Evolutionary conservation across 495 filamentous ascomycete species (phyloP).

Genomic region (Mycothermus thermophilus): DNA sequence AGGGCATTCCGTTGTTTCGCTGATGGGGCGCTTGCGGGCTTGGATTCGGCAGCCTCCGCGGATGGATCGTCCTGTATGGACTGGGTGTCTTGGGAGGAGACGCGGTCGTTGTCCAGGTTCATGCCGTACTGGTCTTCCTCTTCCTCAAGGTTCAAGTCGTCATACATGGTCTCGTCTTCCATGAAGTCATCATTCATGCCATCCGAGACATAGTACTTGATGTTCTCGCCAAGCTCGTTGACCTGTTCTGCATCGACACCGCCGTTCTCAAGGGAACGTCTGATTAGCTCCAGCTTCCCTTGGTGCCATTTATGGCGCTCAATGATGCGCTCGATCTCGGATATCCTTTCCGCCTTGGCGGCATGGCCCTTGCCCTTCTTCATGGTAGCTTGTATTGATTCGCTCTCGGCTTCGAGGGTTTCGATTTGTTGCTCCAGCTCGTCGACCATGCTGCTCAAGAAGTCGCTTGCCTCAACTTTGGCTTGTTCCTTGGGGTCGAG

Average conservation of each 20-base stretch:
- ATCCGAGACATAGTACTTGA: slow-evolving; percentile 88
- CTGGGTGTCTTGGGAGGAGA: slow-evolving; percentile 89
- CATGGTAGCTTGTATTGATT: slow-evolving; percentile 69
- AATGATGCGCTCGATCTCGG: slow-evolving; percentile 66
- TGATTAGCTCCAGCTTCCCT: slow-evolving; percentile 77
- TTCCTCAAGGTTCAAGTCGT: slow-evolving; percentile 81
- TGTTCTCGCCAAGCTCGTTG: slow-evolving; percentile 73
- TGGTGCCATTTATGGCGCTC: slow-evolving; percentile 97
- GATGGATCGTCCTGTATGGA: slow-evolving; percentile 74
- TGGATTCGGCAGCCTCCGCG: slow-evolving; percentile 45
- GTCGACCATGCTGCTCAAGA: slow-evolving; percentile 76
- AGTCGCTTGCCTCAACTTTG: slow-evolving; percentile 72
- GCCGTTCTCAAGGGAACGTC: slow-evolving; percentile 83
- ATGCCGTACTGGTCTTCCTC: slow-evolving; percentile 80
- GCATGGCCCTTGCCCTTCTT: slow-evolving; percentile 87
- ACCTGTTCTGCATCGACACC: slow-evolving; percentile 77
- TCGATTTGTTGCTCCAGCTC: slow-evolving; percentile 90
- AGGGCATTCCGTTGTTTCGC: slow-evolving; percentile 43
- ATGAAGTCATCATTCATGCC: slow-evolving; percentile 77
- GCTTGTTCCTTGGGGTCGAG: slow-evolving; percentile 91
- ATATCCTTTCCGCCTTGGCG: slow-evolving; percentile 70
- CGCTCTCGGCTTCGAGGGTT: slow-evolving; percentile 77
- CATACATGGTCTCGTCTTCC: slow-evolving; percentile 85
- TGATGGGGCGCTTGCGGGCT: slow-evolving; percentile 27
- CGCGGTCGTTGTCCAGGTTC: slow-evolving; percentile 64